A percentile compares a stretch with the other conserved stretches of the same genome.
phyloP scores from a whole-genome alignment of 2,329 filamentous ascomycete species.

The Lachnellula hyalina region DNA sequence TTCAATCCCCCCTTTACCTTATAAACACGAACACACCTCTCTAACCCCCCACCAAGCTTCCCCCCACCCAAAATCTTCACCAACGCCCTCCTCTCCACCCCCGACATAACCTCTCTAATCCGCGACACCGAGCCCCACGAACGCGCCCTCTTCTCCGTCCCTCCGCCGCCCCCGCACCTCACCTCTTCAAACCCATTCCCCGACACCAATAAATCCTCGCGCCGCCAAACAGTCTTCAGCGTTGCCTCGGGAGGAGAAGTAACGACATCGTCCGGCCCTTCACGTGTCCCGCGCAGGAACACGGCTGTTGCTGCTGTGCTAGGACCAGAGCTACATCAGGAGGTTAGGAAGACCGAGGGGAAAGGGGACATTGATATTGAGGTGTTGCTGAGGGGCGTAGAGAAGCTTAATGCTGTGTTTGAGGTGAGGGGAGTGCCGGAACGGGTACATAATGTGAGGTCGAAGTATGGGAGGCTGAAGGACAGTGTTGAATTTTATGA shows the following conservation, averaged over 20 bases:
- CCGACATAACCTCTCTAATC: conserved; percentile 92
- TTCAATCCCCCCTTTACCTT: not conserved
- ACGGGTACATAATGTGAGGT: conserved; percentile 66
- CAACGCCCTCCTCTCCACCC: conserved; percentile 79
- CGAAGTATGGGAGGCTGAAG: conserved; percentile 64
- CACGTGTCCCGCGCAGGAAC: conserved; percentile 55
- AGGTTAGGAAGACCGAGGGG: conserved; percentile 56
- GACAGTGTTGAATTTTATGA: conserved; percentile 79
- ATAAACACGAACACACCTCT: not conserved
- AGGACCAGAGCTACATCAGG: conserved; percentile 78
- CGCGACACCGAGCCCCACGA: conserved; percentile 94
- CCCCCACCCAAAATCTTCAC: conserved; percentile 91
- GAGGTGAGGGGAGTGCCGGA: conserved; percentile 74
- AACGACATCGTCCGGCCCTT: conserved; percentile 47
- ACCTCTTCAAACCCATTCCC: conserved; percentile 43
- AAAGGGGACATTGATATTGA: conserved; percentile 80
- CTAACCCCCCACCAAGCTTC: conserved; percentile 52
- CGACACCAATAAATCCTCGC: conserved; percentile 34
- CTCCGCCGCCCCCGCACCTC: conserved; percentile 50
- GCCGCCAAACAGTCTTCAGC: conserved; percentile 62
- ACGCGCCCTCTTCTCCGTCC: conserved; percentile 88
- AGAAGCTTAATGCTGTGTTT: conserved; percentile 87
- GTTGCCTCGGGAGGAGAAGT: conserved; percentile 55
- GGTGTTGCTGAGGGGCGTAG: conserved; percentile 75
- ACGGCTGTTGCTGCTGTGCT: conserved; percentile 88